phyloP scores from a whole-genome alignment of 495 filamentous ascomycete genomes.

The Podospora conica region DNA sequence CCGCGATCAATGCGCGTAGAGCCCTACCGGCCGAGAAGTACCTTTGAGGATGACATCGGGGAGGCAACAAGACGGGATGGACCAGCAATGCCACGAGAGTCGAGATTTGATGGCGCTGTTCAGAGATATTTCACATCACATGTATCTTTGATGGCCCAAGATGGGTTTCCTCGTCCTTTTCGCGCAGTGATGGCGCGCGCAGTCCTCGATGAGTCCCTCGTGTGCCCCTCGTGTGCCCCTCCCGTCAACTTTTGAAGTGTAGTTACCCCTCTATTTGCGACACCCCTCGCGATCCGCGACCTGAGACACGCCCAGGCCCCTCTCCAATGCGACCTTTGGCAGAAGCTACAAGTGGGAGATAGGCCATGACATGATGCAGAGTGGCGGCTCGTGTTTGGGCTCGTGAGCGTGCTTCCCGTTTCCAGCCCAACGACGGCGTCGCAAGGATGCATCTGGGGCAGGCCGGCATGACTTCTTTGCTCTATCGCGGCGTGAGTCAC shows the following conservation, averaged over 20 bases:
- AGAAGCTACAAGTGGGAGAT: neutral
- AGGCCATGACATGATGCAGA: neutral
- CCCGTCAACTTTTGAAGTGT: neutral
- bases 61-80: neutral
- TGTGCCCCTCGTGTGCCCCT: neutral
- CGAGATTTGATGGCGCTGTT: neutral
- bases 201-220: neutral
- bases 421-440: slow-evolving; percentile 24
- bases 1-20: neutral
- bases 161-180: neutral
- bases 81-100: neutral
- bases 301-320: neutral
- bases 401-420: slow-evolving; percentile 8
- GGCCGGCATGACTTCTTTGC: neutral
- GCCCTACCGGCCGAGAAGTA: neutral
- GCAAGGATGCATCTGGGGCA: slow-evolving; percentile 3
- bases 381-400: slow-evolving; percentile 15
- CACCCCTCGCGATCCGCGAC: neutral
- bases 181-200: neutral
- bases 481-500: slow-evolving; percentile 13
- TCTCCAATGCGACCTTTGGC: neutral
- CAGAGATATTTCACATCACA: neutral
- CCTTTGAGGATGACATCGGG: neutral
- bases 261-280: neutral
- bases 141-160: neutral